Evolutionary conservation across 768 basidiomycete genomes (phyloP), one percentile per base, ranked within the genome.

Genomic region (Tricholoma terreum): DNA sequence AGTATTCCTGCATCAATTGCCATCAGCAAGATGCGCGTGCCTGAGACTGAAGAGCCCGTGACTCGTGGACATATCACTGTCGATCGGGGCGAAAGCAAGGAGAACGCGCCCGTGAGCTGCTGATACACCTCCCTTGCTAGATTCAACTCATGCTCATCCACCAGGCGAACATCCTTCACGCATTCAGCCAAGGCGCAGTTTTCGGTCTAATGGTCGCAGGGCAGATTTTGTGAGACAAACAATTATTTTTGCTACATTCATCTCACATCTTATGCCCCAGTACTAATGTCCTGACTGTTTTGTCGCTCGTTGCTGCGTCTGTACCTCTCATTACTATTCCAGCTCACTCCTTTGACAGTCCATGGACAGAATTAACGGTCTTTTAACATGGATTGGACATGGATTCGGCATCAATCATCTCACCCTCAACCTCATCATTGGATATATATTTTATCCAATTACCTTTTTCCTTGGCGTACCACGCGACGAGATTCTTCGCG

Each of bases 1-100:
- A 90, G 87, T 69, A 96, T 97, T 59, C 94, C 94, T 17, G 94
- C 94, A 0, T 94, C 92, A 12, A 94, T 96, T 68, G 83, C 93
- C 2, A 94, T 96, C 65, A 89, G 87, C 68, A 96, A 96, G 73
- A 77, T 95, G 64, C 90, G 93, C 43, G 62, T 86, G 33, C 94
- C 94, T 0, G 94, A 96, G 74, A 69, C 79, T 24, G 93, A 94
- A 17, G 90, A 90, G 61, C 93, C 93, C 27, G 82, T 93, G 43
- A 94, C 93, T 27, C 87, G 89, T 33, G 93, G 93, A 11, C 83
- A 76, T 33, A 81, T 94, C 57, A 82, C 89, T 50, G 80, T 94
- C 55, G 90, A 92, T 70, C 87, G 90, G 61, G 93, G 91, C n/a
- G 75, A 81, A 49, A 71, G 80, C 34, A 73, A 80, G 21, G 77